These are phyloP conservation scores for Comarum palustre DNA, from an alignment of 306 rosid genomes.

Conservation along the genomic window DNA sequence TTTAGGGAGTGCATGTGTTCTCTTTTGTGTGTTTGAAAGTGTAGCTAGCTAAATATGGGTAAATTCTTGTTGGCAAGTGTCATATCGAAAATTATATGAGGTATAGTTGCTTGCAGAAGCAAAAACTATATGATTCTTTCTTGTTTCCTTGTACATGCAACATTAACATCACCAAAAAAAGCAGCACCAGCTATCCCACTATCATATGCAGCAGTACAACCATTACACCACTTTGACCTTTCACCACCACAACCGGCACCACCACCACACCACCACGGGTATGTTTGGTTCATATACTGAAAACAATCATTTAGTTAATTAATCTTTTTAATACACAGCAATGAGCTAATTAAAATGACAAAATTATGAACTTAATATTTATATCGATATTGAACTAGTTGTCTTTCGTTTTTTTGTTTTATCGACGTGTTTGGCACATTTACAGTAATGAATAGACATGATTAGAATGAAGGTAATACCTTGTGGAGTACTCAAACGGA, in stretches of 20 bases:
- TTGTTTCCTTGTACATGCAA: neutral
- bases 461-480: neutral
- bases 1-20: too few species aligned
- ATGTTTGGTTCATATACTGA: neutral
- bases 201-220: neutral
- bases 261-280: neutral
- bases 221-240: neutral
- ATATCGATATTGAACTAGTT: neutral
- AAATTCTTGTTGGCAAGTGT: neutral
- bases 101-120: conserved; percentile 4
- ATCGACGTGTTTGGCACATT: neutral
- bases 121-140: neutral
- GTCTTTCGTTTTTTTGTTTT: neutral
- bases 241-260: neutral
- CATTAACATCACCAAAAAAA: conserved; percentile 12
- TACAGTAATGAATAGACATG: neutral
- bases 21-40: neutral
- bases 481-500: neutral
- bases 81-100: neutral
- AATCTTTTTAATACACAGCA: neutral
- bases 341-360: neutral
- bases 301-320: neutral
- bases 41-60: neutral
- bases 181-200: conserved; percentile 4
- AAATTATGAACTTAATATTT: neutral